phyloP scores from a whole-genome alignment of 1,284 basidiomycete species.

The Trichosporon sp. region DNA sequence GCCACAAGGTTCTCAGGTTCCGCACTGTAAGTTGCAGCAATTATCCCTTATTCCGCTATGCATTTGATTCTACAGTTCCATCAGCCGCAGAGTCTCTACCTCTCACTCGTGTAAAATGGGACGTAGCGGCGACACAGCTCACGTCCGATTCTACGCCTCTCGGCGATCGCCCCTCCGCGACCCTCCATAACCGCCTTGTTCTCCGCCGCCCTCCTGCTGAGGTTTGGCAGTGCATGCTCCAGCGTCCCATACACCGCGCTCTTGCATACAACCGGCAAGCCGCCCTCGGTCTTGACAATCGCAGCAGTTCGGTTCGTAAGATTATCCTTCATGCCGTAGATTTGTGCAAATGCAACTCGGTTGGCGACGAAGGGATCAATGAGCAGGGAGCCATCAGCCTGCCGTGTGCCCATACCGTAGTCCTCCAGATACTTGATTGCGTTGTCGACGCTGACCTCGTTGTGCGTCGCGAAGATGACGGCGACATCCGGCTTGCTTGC shows the following conservation, averaged over 20 bases:
- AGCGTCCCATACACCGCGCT: neutral
- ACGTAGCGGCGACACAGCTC: neutral
- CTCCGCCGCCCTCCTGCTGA: neutral
- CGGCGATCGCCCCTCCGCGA: neutral
- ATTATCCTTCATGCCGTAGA: conserved; percentile 22
- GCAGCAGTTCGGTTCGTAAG: conserved; percentile 20
- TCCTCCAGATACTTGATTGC: neutral
- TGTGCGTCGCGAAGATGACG: conserved; percentile 21
- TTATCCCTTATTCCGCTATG: neutral
- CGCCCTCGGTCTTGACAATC: neutral
- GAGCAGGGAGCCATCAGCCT: neutral
- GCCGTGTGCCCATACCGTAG: neutral
- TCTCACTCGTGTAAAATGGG: neutral
- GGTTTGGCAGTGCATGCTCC: neutral
- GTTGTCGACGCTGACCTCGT: conserved; percentile 20
- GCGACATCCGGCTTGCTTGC: neutral
- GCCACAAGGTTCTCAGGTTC: too few species aligned
- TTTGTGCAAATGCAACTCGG: conserved; percentile 20
- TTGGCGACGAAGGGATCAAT: neutral
- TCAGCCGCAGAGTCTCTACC: neutral
- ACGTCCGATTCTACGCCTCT: neutral
- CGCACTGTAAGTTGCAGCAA: too few species aligned
- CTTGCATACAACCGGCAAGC: neutral
- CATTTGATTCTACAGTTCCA: neutral
- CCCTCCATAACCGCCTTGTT: neutral